phyloP scores from a whole-genome alignment of 805 yeast genomes.

The Wickerhamomyces rabaulensis region DNA sequence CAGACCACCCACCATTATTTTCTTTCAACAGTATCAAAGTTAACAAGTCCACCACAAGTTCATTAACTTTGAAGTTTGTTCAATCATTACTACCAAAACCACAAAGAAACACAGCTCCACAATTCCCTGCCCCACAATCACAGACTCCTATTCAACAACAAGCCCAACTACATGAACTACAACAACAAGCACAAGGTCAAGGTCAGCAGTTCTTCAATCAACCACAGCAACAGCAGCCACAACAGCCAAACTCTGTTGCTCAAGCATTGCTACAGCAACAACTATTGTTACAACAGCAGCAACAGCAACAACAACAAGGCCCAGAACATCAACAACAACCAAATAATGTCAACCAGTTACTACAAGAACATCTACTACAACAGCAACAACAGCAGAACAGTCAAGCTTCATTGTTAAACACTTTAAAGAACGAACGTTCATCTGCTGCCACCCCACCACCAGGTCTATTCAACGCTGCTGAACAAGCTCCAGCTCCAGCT shows the following conservation, averaged over 20 bases:
- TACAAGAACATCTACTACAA: conserved; percentile 23
- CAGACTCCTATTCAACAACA: conserved; percentile 16
- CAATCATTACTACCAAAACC: conserved; percentile 32
- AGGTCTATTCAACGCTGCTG: conserved; percentile 42
- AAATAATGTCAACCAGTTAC: conserved; percentile 21
- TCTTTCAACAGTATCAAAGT: conserved; percentile 36
- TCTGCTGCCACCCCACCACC: conserved; percentile 62
- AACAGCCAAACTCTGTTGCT: conserved; percentile 17
- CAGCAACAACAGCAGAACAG: conserved; percentile 26
- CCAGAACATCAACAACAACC: conserved; percentile 17
- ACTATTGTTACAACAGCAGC: conserved; percentile 25
- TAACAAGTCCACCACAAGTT: conserved; percentile 19
- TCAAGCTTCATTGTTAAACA: conserved; percentile 9
- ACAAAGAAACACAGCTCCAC: conserved; percentile 8
- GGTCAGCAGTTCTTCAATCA: conserved; percentile 18
- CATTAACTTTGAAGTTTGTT: conserved; percentile 29
- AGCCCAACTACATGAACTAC: conserved; percentile 19
- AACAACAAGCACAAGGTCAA: conserved; percentile 16
- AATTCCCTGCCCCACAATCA: conserved; percentile 8
- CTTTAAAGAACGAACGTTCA: conserved; percentile 25
- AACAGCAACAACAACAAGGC: conserved; percentile 25
- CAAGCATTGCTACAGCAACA: conserved; percentile 25
- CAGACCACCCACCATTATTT: conserved; percentile 40
- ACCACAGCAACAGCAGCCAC: conserved; percentile 24
- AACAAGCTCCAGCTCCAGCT: conserved; percentile 8